These are phyloP conservation scores for Papiliotrema fonsecae DNA, from an alignment of 1,284 basidiomycete species.

Conservation along the genomic window DNA sequence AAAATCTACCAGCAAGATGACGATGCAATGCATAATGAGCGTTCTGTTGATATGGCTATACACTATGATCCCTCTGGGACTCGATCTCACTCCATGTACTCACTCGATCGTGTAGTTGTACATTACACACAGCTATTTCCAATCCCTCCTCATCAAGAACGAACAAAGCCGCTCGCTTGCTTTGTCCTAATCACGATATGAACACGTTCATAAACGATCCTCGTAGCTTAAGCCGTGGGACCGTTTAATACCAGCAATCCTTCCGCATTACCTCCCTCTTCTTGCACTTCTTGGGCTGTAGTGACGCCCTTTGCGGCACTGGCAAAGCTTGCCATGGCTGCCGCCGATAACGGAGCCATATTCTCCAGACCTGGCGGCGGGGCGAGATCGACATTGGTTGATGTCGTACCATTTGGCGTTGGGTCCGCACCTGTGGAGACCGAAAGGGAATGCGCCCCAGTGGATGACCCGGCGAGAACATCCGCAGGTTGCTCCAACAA, in stretches of 20 bases:
- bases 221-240: neutral
- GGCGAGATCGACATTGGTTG: constrained; percentile 12
- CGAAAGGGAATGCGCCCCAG: neutral
- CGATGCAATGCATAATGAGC: neutral
- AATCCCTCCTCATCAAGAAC: no score
- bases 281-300: constrained; percentile 11
- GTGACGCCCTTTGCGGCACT: constrained; percentile 42
- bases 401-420: constrained; percentile 1
- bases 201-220: no score
- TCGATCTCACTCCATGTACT: no score
- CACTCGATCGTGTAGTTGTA: no score
- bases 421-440: neutral
- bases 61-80: no score
- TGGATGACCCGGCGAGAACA: neutral
- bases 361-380: constrained; percentile 37
- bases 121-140: no score
- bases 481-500: constrained; percentile 4
- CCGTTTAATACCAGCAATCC: constrained; percentile 15
- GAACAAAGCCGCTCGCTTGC: no score
- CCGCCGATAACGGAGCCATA: constrained; percentile 31
- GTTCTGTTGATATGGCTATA: no score
- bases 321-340: constrained; percentile 35
- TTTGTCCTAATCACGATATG: no score
- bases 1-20: no score
- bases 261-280: constrained; percentile 10